phyloP scores from a whole-genome alignment of 2,329 filamentous ascomycete species.

The Ophiostoma sp. region DNA sequence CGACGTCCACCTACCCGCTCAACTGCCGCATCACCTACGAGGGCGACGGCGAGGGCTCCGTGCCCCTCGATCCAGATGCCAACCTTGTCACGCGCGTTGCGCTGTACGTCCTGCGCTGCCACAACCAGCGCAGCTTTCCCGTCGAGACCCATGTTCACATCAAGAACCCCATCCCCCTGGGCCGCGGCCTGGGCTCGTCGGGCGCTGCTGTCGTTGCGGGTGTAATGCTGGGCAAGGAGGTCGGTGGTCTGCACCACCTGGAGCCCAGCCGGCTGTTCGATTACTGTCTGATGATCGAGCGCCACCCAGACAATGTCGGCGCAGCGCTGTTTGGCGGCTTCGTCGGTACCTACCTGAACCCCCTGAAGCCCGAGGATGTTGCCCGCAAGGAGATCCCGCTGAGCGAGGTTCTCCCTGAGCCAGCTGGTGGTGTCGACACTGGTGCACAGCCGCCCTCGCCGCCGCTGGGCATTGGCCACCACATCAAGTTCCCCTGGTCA shows the following conservation, averaged over 20 bases:
- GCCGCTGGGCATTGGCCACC: slow-evolving; percentile 88
- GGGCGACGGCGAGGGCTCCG: slow-evolving; percentile 65
- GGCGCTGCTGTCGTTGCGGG: slow-evolving; percentile 93
- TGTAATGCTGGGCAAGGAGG: slow-evolving; percentile 86
- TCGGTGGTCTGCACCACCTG: slow-evolving; percentile 69
- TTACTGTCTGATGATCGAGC: slow-evolving; percentile 95
- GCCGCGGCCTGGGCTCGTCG: slow-evolving; percentile 87
- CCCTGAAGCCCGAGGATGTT: slow-evolving; percentile 80
- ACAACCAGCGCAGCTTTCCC: slow-evolving; percentile 80
- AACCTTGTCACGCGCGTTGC: slow-evolving; percentile 94
- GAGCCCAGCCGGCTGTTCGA: slow-evolving; percentile 81
- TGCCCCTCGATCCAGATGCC: slow-evolving; percentile 74
- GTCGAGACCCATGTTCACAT: slow-evolving; percentile 85
- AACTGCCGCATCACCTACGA: slow-evolving; percentile 92
- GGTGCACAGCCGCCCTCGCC: slow-evolving; percentile 80
- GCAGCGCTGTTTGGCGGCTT: slow-evolving; percentile 94
- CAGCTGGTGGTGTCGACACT: slow-evolving; percentile 86
- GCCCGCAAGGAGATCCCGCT: slow-evolving; percentile 89
- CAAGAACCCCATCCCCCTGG: slow-evolving; percentile 89
- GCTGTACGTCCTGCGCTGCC: slow-evolving; percentile 89
- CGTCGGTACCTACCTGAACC: slow-evolving; percentile 92
- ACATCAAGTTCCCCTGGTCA: slow-evolving; percentile 92
- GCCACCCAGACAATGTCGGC: slow-evolving; percentile 90
- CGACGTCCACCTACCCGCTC: slow-evolving; percentile 54
- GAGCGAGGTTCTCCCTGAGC: slow-evolving; percentile 84